Conservation (phyloP, 2,329 filamentous ascomycete species). For the Clarireedia hainanense region DNA sequence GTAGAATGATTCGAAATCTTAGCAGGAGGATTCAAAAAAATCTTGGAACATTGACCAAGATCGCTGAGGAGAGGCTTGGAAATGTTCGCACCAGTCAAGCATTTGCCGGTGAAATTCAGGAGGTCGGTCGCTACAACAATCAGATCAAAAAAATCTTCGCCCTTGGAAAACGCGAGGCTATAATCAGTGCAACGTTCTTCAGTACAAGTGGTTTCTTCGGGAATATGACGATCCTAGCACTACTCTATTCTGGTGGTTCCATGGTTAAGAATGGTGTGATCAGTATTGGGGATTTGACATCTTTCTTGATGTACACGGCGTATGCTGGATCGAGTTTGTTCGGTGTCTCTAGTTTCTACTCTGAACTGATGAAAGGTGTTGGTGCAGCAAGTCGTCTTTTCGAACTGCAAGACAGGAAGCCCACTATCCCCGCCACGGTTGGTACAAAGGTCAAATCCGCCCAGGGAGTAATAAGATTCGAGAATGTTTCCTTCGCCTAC, state of each 20-base stretch:
- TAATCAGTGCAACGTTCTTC: conserved; percentile 89
- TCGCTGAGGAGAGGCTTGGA: conserved; percentile 93
- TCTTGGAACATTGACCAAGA: conserved; percentile 86
- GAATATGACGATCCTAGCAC: conserved; percentile 89
- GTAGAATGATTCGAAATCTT: conserved; percentile 77
- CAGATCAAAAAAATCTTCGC: conserved; percentile 90
- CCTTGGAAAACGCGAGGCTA: conserved; percentile 76
- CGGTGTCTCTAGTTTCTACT: conserved; percentile 92
- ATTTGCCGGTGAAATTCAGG: conserved; percentile 86
- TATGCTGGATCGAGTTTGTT: conserved; percentile 82
- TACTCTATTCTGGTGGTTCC: conserved; percentile 83
- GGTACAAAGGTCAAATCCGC: conserved; percentile 74
- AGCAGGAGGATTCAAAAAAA: conserved; percentile 93
- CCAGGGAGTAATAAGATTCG: conserved; percentile 81
- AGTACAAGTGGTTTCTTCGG: conserved; percentile 79
- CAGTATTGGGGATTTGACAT: conserved; percentile 85
- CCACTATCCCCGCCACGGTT: conserved; percentile 79
- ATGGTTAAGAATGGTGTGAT: conserved; percentile 84
- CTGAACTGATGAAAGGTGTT: conserved; percentile 97
- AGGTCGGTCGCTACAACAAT: conserved; percentile 83
- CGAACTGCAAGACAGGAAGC: conserved; percentile 84
- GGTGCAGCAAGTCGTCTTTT: conserved; percentile 95
- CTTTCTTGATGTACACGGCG: conserved; percentile 97
- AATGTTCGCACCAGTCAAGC: conserved; percentile 96
- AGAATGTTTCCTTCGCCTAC: conserved; percentile 81